Evolutionary conservation across 805 yeast species (phyloP), one percentile per base, ranked within the genome.

Genomic region (Schizosaccharomyces osmophilus): DNA sequence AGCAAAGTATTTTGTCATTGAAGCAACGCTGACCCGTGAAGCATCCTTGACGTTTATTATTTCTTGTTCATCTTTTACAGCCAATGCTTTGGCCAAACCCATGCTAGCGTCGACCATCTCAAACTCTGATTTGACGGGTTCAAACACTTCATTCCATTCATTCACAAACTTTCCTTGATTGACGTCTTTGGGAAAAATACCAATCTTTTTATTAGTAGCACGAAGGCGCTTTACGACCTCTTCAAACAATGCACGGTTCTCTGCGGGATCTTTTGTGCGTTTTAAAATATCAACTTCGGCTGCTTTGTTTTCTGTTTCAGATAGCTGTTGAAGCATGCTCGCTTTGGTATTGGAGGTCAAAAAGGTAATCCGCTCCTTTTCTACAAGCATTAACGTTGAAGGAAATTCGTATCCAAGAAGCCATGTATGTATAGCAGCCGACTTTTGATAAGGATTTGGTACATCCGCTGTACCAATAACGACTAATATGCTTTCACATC

Each of bases 381-480:
- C 78, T 63, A 89, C 73, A 60, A 78, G 80, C 61, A 90, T 72
- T 39, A 82, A 82, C 1, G 97, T 88, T 60, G 93, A 93, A n/a
- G 95, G 94, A 69, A 90, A 90, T 70, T 93, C 97, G 70, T 89
- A 90, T 3, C 97, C 95, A 59, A 90, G 73, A 61, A 90, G 74
- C 97, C 97, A 90, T 59, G 69, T 66, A 70, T 89, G 97, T 59
- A 89, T 72, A 57, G 85, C 83, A 0, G 95, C 82, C 13, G 95
- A 83, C 72, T 87, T 87, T 69, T 85, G 87, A 72, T 87, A 88
- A 59, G 95, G 94, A 70, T 87, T 85, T 65, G 85, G 90, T 63
- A 85, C 93, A 69, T 87, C 88, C 55, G 86, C 76, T 6, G 95
- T 85, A 13, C 97, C 97, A 59, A 85, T 83, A 15, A 86, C 80